Percentiles rank a stretch among this genome's conserved stretches.
Evolutionary conservation across 805 yeast species (phyloP).

Genomic region (Candida nanaspora): DNA sequence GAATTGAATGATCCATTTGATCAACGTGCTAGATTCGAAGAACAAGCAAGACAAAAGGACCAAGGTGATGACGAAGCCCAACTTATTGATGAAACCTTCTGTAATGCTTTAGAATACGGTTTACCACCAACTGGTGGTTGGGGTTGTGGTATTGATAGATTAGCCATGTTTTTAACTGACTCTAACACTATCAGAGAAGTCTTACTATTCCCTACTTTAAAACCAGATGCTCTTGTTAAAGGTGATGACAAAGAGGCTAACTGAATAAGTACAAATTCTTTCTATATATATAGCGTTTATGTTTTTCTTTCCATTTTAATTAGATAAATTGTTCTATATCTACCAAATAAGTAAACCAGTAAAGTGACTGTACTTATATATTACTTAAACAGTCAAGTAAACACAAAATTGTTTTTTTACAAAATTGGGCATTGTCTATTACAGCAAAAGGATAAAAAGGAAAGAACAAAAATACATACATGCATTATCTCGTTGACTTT

Average conservation of each 20-base stretch:
- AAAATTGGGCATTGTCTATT: too few relatives aligned
- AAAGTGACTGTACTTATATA: too few relatives aligned
- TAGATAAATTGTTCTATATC: too few relatives aligned
- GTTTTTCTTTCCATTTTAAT: background rate
- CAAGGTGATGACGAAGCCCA: conserved; percentile 99
- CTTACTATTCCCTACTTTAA: conserved; percentile 95
- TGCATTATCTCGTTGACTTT: too few relatives aligned
- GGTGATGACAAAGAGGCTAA: conserved; percentile 24
- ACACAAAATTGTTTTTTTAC: too few relatives aligned
- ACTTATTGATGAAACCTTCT: conserved; percentile 91
- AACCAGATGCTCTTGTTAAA: conserved; percentile 64
- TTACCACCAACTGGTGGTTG: conserved; percentile 99
- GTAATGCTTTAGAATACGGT: conserved; percentile 96
- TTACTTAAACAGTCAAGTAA: too few relatives aligned
- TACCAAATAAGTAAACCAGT: too few relatives aligned
- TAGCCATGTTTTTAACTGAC: conserved; percentile 96
- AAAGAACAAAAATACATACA: too few relatives aligned
- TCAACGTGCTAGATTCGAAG: conserved; percentile 96
- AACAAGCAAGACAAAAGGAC: conserved; percentile 96
- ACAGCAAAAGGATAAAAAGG: too few relatives aligned
- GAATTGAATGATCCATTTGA: conserved; percentile 99
- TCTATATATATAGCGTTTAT: background rate
- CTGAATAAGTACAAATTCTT: background rate
- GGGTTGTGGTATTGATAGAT: conserved; percentile 99
- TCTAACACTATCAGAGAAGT: conserved; percentile 97